Evolutionary conservation across 2,329 filamentous ascomycete genomes (phyloP).

Genomic region (Chaetothyriales sp.): DNA sequence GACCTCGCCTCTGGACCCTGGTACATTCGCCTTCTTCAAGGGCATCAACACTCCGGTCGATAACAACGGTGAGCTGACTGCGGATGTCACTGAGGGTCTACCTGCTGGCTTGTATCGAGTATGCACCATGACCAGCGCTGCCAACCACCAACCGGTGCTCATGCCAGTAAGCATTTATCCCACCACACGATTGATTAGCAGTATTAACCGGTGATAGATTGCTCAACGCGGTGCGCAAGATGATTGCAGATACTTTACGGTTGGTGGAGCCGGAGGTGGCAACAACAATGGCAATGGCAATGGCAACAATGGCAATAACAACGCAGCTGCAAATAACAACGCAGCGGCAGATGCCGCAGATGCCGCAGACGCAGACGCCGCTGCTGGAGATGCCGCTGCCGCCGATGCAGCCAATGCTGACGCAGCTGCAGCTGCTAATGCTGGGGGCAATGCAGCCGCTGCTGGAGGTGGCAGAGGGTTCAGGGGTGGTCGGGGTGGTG

Average conservation of each 20-base stretch:
- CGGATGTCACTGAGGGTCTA: slow-evolving; percentile 42
- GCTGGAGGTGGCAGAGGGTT: slow-evolving; percentile 2
- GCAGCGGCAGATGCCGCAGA: slow-evolving; percentile 3
- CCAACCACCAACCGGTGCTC: slow-evolving; percentile 47
- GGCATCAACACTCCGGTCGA: slow-evolving; percentile 45
- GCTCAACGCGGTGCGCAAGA: slow-evolving; percentile 53
- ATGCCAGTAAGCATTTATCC: slow-evolving; percentile 31
- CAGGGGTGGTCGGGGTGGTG: slow-evolving; percentile 3
- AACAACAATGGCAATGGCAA: slow-evolving; percentile 30
- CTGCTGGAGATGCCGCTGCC: neutral
- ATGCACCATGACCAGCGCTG: slow-evolving; percentile 47
- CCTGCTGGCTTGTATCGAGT: slow-evolving; percentile 49
- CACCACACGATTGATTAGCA: neutral
- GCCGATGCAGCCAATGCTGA: too few species aligned
- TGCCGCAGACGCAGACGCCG: neutral
- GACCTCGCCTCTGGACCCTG: slow-evolving; percentile 24
- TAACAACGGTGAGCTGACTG: slow-evolving; percentile 38
- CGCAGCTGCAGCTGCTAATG: neutral
- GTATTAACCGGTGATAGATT: slow-evolving; percentile 22
- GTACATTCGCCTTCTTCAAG: slow-evolving; percentile 43
- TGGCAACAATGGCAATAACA: slow-evolving; percentile 26
- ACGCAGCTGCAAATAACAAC: slow-evolving; percentile 34
- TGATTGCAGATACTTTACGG: slow-evolving; percentile 47
- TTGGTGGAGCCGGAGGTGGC: slow-evolving; percentile 35
- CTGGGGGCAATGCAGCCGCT: neutral